Conservation (phyloP, 176 grass and related monocot genomes). For the Triticum dicoccoides region DNA sequence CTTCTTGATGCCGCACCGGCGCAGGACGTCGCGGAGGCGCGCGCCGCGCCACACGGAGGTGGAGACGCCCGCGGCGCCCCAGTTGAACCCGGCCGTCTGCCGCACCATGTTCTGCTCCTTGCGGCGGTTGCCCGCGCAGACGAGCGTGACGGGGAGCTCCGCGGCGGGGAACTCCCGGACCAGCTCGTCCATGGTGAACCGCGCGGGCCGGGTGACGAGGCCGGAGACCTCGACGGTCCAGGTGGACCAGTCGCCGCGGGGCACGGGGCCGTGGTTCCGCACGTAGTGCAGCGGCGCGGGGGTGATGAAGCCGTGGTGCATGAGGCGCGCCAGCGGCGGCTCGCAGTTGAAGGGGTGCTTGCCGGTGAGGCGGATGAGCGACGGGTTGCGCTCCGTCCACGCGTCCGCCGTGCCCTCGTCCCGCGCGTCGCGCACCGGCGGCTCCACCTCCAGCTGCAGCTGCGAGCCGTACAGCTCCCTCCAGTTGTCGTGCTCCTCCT, state of each 20-base stretch:
- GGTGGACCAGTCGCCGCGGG: conserved; percentile 36
- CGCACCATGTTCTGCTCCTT: conserved; percentile 95
- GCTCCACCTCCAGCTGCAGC: conserved; percentile 57
- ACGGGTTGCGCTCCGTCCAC: conserved; percentile 70
- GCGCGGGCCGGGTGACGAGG: conserved; percentile 38
- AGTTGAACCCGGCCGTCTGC: conserved; percentile 89
- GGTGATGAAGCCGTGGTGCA: conserved; percentile 90
- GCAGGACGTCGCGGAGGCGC: conserved; percentile 62
- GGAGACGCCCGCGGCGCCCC: conserved; percentile 70
- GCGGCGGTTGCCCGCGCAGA: conserved; percentile 87
- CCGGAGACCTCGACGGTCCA: conserved; percentile 72
- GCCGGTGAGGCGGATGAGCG: conserved; percentile 71
- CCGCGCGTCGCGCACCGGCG: conserved; percentile 46
- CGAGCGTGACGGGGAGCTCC: conserved; percentile 66
- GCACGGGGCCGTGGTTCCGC: conserved; percentile 82
- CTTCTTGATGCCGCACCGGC: conserved; percentile 50
- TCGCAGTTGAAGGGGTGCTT: conserved; percentile 88
- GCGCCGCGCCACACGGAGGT: conserved; percentile 81
- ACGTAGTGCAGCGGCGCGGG: conserved; percentile 82
- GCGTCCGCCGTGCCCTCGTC: conserved; percentile 74
- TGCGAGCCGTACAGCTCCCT: conserved; percentile 32
- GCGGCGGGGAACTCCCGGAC: conserved; percentile 36
- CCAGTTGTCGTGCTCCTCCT: conserved; percentile 46
- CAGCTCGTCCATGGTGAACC: conserved; percentile 65
- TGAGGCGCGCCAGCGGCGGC: conserved; percentile 62